Conservation (phyloP, 305 asterid genomes). For the Fraxinus velutina region DNA sequence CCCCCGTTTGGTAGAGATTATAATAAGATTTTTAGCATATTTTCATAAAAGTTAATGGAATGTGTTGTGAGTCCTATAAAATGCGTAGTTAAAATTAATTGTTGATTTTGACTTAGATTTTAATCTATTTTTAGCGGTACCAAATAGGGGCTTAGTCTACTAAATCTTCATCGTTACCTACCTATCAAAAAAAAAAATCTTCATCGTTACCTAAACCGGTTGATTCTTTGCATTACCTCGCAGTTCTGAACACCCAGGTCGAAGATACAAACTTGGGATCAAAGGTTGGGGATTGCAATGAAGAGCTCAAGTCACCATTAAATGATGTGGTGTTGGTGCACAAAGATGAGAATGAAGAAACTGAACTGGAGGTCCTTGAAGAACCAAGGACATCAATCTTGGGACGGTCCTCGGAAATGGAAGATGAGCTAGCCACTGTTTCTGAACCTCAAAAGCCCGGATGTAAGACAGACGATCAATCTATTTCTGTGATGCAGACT, state of each 20-base stretch:
- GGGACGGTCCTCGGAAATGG: slow-evolving; percentile 28
- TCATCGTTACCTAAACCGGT: slow-evolving; percentile 9
- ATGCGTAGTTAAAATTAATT: background rate
- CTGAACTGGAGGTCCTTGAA: slow-evolving; percentile 29
- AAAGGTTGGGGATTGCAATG: slow-evolving; percentile 30
- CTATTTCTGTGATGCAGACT: slow-evolving; percentile 34
- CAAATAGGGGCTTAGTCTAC: background rate
- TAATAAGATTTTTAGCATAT: too few species aligned
- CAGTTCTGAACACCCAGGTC: slow-evolving; percentile 47
- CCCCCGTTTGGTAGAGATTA: background rate
- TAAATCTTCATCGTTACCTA: slow-evolving; percentile 3
- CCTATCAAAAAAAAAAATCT: background rate
- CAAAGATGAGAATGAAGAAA: slow-evolving; percentile 33
- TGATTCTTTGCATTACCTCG: slow-evolving; percentile 28
- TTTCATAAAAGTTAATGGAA: background rate
- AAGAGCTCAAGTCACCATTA: slow-evolving; percentile 28
- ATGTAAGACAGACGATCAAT: slow-evolving; percentile 25
- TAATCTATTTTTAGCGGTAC: background rate
- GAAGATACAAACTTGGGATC: slow-evolving; percentile 35
- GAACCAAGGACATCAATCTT: slow-evolving; percentile 31
- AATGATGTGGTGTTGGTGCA: slow-evolving; percentile 22
- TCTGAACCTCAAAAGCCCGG: slow-evolving; percentile 34
- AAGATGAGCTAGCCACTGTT: slow-evolving; percentile 30
- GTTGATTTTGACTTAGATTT: background rate
- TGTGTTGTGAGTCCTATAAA: background rate